phyloP scores from a whole-genome alignment of 2,329 filamentous ascomycete genomes.

The Neoarthrinium moseri region DNA sequence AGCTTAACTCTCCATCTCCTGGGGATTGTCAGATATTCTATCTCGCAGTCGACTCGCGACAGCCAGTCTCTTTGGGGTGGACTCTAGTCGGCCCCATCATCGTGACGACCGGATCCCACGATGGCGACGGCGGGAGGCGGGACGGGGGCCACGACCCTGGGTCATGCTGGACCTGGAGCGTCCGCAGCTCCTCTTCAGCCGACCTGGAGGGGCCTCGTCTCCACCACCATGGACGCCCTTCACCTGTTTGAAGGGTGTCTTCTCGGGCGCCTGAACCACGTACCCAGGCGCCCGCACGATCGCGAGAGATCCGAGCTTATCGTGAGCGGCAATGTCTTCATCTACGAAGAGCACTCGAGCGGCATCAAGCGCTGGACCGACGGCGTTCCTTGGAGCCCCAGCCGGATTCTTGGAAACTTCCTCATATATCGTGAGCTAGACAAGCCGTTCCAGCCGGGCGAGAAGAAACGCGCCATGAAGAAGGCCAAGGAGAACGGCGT shows the following conservation, averaged over 20 bases:
- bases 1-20: too few relatives aligned
- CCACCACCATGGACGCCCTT: constrained; percentile 72
- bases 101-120: too few relatives aligned
- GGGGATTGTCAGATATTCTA: too few relatives aligned
- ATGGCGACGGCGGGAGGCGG: constrained; percentile 24
- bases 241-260: constrained; percentile 79
- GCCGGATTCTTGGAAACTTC: constrained; percentile 80
- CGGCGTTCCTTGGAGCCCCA: constrained; percentile 87
- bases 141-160: not conserved
- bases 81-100: too few relatives aligned
- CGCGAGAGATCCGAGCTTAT: constrained; percentile 76
- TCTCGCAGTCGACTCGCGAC: too few relatives aligned
- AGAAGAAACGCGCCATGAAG: constrained; percentile 85
- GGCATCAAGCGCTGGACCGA: constrained; percentile 96
- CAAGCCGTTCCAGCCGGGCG: constrained; percentile 73
- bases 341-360: constrained; percentile 88
- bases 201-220: constrained; percentile 66
- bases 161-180: constrained; percentile 14
- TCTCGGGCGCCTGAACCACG: constrained; percentile 67
- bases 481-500: constrained; percentile 51
- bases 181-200: constrained; percentile 55
- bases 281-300: constrained; percentile 82
- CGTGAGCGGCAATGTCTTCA: constrained; percentile 81
- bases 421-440: constrained; percentile 82
- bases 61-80: too few relatives aligned